Evolutionary conservation across 2,329 filamentous ascomycete genomes (phyloP), one percentile per base, ranked within the genome.

Genomic region (Trichoderma semiorbis): DNA sequence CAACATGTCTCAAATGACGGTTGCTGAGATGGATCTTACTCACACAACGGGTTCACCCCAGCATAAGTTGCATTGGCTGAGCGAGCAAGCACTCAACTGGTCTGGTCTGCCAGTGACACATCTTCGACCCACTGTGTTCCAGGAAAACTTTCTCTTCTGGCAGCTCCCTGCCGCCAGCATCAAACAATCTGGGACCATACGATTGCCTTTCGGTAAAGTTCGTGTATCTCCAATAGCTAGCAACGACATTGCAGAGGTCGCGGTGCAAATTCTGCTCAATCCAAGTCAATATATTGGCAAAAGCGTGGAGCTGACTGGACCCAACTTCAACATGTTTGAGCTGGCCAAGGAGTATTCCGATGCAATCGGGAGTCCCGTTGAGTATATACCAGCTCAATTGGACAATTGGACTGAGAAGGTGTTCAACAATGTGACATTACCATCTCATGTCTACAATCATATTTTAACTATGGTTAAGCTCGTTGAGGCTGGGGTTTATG

Each of bases 1-100:
- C 50, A 58, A 67, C 12, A 14, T 67, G 43, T 58, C 64, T 4
- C 64, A 58, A 36, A 67, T 67, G 50, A 67, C 64, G 12, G 64
- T 43, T 12, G 32, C 32, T n/a, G 50, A 57, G 21, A 67, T 67
- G 32, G 32, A 67, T 14, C 26, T 67, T 11, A 67, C 32, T 7
- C 64, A 58, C 21, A 57, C 32, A 18, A 58, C 50, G 16, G 64
- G 30, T 10, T 67, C 50, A 2, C 50, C 12, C 16, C 50, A 67
- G 24, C 64, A 67, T 2, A 43, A 12, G 16, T 12, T 67, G 21
- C 64, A 67, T n/a, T 67, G 64, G 64, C 5, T 67, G 21, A 67
- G 50, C 7, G 64, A 58, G 21, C 32, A 67, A 18, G 10, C 21
- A 14, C 64, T 57, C 21, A 67, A 67, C 50, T 67, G 64, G 64